These are phyloP conservation scores for Candida khao-thaluensis DNA, from an alignment of 805 yeast genomes.

Conservation along the genomic window DNA sequence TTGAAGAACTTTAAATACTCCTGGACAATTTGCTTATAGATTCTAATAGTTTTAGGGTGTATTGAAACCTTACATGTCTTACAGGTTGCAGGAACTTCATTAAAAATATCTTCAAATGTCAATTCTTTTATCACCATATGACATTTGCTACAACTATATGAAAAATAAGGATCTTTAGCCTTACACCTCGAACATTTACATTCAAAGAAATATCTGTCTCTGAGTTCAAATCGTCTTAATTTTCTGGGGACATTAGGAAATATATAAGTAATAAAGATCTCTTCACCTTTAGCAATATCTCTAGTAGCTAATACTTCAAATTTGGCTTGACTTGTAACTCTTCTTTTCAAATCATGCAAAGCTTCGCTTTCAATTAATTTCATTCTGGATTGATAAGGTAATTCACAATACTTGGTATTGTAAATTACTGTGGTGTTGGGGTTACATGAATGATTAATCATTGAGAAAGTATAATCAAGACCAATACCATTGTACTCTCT, in stretches of 20 bases:
- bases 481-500: constrained; percentile 23
- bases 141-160: constrained; percentile 25
- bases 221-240: constrained; percentile 23
- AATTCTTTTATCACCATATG: constrained; percentile 7
- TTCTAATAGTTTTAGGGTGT: not conserved
- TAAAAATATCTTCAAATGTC: constrained; percentile 3
- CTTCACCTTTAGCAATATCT: constrained; percentile 20
- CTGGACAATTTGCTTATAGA: not conserved
- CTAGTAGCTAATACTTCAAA: constrained; percentile 9
- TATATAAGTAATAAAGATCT: constrained; percentile 31
- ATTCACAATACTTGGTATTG: constrained; percentile 5
- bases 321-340: not conserved
- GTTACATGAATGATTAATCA: constrained; percentile 42
- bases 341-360: not conserved
- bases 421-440: constrained; percentile 28
- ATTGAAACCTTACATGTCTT: not conserved
- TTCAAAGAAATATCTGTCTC: constrained; percentile 27
- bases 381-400: not conserved
- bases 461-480: constrained; percentile 36
- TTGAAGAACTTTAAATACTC: not conserved
- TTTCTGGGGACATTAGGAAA: constrained; percentile 25
- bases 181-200: constrained; percentile 34
- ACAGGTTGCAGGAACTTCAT: not conserved
- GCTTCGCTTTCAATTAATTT: not conserved
- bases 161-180: constrained; percentile 24